Evolutionary conservation across 202 grass and related monocot genomes (phyloP), one percentile per base, ranked within the genome.

Genomic region (Saccharum hybrid): DNA sequence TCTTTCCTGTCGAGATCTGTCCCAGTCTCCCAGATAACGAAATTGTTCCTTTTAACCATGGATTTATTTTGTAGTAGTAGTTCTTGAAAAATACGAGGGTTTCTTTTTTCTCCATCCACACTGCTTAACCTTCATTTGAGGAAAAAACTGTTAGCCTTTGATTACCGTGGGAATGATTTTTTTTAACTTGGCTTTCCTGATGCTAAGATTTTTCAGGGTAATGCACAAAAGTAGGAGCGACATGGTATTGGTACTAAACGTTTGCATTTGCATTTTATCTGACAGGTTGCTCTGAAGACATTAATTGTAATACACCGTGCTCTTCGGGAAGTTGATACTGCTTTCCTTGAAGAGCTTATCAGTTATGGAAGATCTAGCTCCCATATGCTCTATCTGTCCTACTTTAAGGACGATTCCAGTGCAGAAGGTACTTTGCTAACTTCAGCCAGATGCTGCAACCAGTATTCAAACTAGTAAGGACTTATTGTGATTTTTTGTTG

Each of bases 361-460:
- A 98, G 94, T 77, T 98, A 94, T 71, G 93, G 93, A 41, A 94
- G 86, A 86, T 89, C 89, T 54, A 69, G 89, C 63, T 84, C 83
- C 74, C 91, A 96, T 82, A 92, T 98, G 96, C 75, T 98, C n/a
- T 89, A 98, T 59, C 72, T 98, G 86, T 85, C 89, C 7, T 92
- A 89, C 80, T 98, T 98, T 63, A 98, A 94, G 74, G 96, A 98
- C 75, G 96, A 94, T 86, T 98, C 96, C 0, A 98, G 96, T 76
- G 79, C 96, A 62, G 78, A 92, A 78, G 96, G 96, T 98, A 88
- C 64, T 22, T 80, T 48, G n/a, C 48, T 80, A 81, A 68, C 63
- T 86, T 74, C 43, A 33, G 12, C 8, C 51, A 36, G 11, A 68
- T 71, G 40, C 63, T 22, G 46, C 18, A 78, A 66, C 82, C 83